phyloP scores from a whole-genome alignment of 1,284 basidiomycete species.

The Marasmius sp. region DNA sequence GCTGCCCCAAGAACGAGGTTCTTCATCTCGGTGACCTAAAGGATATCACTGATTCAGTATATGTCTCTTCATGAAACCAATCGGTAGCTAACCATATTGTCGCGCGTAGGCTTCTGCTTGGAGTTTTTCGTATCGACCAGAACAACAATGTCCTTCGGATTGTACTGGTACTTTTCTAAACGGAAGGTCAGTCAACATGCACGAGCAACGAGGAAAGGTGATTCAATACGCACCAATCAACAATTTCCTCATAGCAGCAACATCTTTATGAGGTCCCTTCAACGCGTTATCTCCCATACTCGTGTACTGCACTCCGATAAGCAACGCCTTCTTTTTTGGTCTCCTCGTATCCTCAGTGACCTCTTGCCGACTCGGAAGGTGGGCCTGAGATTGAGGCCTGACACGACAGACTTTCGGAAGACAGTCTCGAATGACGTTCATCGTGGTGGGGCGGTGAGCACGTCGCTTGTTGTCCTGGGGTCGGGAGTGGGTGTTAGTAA shows the following conservation, averaged over 20 bases:
- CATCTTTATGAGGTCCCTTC: constrained; percentile 19
- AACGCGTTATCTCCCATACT: constrained; percentile 1
- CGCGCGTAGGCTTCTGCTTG: constrained; percentile 17
- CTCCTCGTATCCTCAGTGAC: not conserved
- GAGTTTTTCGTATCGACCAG: constrained; percentile 26
- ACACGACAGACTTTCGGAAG: not conserved
- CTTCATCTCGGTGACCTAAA: constrained; percentile 30
- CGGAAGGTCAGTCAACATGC: constrained; percentile 2
- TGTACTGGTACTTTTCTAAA: constrained; percentile 26
- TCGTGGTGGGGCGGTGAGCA: not conserved
- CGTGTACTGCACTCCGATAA: constrained; percentile 19
- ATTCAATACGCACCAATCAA: constrained; percentile 13
- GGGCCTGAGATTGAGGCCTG: not conserved
- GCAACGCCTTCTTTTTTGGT: constrained; percentile 17
- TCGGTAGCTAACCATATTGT: constrained; percentile 25
- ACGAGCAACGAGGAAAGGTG: not conserved
- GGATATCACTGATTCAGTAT: not conserved
- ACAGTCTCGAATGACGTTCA: constrained; percentile 3
- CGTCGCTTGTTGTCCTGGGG: too few species aligned
- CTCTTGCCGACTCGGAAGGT: not conserved
- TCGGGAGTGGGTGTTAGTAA: not conserved
- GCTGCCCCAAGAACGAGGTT: constrained; percentile 27
- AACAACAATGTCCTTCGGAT: constrained; percentile 23
- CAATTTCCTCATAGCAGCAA: constrained; percentile 15
- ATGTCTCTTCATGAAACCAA: not conserved